These are phyloP conservation scores for Purshia tridentata DNA, from an alignment of 306 rosid species.

Conservation along the genomic window DNA sequence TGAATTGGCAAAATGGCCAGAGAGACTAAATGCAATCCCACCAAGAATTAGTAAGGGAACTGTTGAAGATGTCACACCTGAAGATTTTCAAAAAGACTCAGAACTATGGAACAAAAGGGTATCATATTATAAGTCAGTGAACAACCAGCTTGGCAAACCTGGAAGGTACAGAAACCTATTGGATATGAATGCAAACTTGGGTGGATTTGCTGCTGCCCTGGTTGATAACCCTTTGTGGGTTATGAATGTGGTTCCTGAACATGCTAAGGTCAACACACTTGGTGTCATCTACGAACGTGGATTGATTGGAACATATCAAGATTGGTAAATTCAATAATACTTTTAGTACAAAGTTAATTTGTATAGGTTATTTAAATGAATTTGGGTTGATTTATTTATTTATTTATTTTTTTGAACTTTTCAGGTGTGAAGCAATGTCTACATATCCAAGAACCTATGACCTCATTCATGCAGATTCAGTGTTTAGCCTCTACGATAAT, in stretches of 20 bases:
- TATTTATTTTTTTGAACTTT: background rate
- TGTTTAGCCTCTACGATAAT: constrained; percentile 62
- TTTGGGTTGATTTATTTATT: background rate
- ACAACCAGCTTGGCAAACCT: constrained; percentile 47
- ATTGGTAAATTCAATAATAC: constrained; percentile 44
- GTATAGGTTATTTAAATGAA: background rate
- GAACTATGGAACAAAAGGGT: constrained; percentile 65
- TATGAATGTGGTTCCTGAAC: constrained; percentile 82
- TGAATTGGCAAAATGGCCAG: constrained; percentile 61
- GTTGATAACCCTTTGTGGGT: constrained; percentile 74
- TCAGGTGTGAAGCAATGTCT: constrained; percentile 96
- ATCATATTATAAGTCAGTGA: constrained; percentile 52
- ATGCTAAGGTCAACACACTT: constrained; percentile 53
- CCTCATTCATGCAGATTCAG: constrained; percentile 73
- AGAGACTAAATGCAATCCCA: constrained; percentile 54
- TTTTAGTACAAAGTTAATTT: background rate
- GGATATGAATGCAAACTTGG: constrained; percentile 82
- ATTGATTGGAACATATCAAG: constrained; percentile 75
- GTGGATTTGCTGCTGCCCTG: constrained; percentile 79
- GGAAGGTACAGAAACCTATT: constrained; percentile 74
- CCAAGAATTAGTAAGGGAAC: constrained; percentile 66
- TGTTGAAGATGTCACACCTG: constrained; percentile 46
- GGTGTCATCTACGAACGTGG: constrained; percentile 78
- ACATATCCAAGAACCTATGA: constrained; percentile 91
- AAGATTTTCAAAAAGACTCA: constrained; percentile 45